These are phyloP conservation scores for Hawksworthiomyces lignivorus DNA, from an alignment of 2,329 filamentous ascomycete genomes.

Conservation along the genomic window DNA sequence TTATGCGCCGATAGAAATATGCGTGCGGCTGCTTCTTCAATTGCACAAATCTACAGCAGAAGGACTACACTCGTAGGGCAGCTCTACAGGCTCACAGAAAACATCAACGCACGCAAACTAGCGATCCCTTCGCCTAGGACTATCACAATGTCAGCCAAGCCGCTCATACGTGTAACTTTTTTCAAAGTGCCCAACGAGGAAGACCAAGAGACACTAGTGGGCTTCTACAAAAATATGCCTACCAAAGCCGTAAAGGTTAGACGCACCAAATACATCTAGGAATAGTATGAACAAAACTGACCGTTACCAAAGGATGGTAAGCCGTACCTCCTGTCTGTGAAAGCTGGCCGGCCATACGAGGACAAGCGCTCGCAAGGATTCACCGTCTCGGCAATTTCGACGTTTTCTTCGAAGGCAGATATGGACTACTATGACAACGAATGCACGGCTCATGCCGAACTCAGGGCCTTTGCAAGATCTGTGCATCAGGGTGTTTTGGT, in stretches of 20 bases:
- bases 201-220: conserved; percentile 35
- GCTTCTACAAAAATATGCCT: conserved; percentile 35
- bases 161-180: conserved; percentile 38
- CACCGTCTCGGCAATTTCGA: conserved; percentile 55
- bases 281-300: too few species aligned
- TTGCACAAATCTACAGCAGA: too few species aligned
- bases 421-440: conserved; percentile 61
- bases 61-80: too few species aligned
- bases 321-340: conserved; percentile 56
- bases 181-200: conserved; percentile 43
- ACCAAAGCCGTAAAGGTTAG: conserved; percentile 34
- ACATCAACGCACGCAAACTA: too few species aligned
- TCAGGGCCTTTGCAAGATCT: conserved; percentile 31
- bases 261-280: conserved; percentile 3
- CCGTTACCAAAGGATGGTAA: conserved; percentile 54
- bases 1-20: too few species aligned
- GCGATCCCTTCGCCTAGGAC: too few species aligned
- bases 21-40: too few species aligned
- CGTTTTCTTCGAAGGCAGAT: conserved; percentile 58
- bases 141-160: too few species aligned
- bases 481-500: conserved; percentile 21
- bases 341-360: conserved; percentile 38
- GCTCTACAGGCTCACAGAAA: too few species aligned
- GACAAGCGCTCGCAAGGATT: conserved; percentile 58
- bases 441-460: conserved; percentile 34